Base-by-base conservation (phyloP, 495 filamentous ascomycete genomes). In the Echria macrotheca region DNA sequence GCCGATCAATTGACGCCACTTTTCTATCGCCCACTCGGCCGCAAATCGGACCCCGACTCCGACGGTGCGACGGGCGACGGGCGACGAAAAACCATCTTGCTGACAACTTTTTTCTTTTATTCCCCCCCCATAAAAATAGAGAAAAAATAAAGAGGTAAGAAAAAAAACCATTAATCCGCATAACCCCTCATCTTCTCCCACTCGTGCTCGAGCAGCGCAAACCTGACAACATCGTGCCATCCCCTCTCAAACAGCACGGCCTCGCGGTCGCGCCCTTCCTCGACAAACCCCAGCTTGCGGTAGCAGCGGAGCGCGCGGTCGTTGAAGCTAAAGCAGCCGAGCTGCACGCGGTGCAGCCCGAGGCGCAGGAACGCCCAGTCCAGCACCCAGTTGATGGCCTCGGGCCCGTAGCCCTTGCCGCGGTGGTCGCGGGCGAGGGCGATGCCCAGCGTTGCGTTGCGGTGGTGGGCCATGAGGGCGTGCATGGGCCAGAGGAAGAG, bases 371-470 rank as follows among this genome's bases (percentile, higher is more conserved):
- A 79, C 1, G 61, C 73, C 64, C 70, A 79, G 25, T 73, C 65
- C 44, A 79, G 33, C 8, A 46, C 62, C 77, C 77, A 80, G 38
- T 63, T 60, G 15, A 78, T 73, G 0, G 74, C 76, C 56, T 81
- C 78, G 11, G 53, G 55, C 1, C 76, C 78, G 41, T 79, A 81
- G n/a, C 77, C 78, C 33, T 69, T 54, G 0, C 74, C 67, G 9
- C 72, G 72, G 33, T 69, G 64, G 9, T 37, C 47, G 7, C 53
- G 50, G 12, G 54, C 49, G 6, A 78, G 58, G 26, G 66, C 61
- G 18, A 78, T 65, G 8, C 68, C 69, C 38, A 78, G 54, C 39
- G 65, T 60, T 17, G 63, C 62, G 45, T 59, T 55, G 18, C 76
- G 64, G 51, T 79, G 74, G 37, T 75, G 72, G 14, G 39, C 38